Base-by-base conservation (phyloP, 768 basidiomycete species). In the Clathrus columnatus region DNA sequence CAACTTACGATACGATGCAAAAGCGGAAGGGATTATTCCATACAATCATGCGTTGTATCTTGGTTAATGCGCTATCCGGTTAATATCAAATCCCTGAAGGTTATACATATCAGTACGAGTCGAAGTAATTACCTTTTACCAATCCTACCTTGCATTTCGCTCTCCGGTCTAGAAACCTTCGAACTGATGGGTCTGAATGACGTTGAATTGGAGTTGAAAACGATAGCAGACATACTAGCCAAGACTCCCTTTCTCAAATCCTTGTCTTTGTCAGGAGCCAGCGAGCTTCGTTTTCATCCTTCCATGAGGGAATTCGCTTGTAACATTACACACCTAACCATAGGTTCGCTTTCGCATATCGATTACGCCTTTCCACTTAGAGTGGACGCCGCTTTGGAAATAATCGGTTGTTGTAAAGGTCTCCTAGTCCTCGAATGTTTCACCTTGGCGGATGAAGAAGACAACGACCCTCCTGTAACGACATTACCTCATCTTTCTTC, bases 301-400 rank as follows among this genome's bases (percentile, higher is more conserved):
- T 41, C 51, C 11, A 16, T 53, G 2, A 4, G 20, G 8, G 5
- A 17, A n/a, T 4, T 18, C 17, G 21, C 36, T 17, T 11, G 16
- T 41, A 3, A n/a, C 7, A 8, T 53, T 26, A 53, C 51, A n/a
- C 51, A 53, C 26, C 36, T 53, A 27, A 42, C 51, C 26, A 53
- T 53, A n/a, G 42, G 36, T 4, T 30, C 51, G 14, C 29, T 21
- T 43, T 53, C 51, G 10, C 21, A 44, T 41, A 42, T 53, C 41
- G 51, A 53, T 28, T 44, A 53, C 18, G 29, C 36, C 16, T 53
- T 53, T 43, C 51, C 51, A 23, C 36, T 53, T 18, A 10, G 51
- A 11, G 51, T 53, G 17, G 51, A 53, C 36, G 51, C 51, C 14
- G 24, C 44, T 17, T 21, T 53, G 11, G 51, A 53, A 20, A 41